phyloP scores from a whole-genome alignment of 768 basidiomycete genomes.

The Trametes elegans region DNA sequence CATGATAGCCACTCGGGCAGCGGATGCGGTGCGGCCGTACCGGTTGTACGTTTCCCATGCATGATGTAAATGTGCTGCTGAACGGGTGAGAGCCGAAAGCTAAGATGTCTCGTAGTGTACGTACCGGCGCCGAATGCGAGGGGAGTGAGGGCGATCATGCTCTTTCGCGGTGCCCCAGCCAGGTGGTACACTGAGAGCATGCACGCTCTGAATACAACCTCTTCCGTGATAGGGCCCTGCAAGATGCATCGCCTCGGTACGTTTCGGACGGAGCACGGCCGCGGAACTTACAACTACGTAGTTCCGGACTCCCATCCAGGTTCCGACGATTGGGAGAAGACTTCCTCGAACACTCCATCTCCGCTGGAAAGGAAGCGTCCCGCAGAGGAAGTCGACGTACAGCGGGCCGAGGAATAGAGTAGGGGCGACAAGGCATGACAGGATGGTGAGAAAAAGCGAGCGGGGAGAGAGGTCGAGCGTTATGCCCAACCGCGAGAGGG shows the following conservation, averaged over 20 bases:
- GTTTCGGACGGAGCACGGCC: no score
- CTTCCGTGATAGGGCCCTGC: slow-evolving; percentile 92
- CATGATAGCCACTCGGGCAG: slow-evolving; percentile 60
- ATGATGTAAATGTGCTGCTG: slow-evolving; percentile 86
- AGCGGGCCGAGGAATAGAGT: slow-evolving; percentile 78
- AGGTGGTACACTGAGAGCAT: slow-evolving; percentile 73
- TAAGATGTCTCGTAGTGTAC: slow-evolving; percentile 27
- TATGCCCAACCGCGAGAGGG: slow-evolving; percentile 41
- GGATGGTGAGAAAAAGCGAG: slow-evolving; percentile 24
- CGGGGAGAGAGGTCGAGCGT: slow-evolving; percentile 23
- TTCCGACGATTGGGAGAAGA: slow-evolving; percentile 41
- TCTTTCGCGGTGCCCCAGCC: slow-evolving; percentile 48
- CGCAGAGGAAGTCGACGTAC: slow-evolving; percentile 48
- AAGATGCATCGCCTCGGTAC: neutral
- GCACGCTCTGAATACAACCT: slow-evolving; percentile 87
- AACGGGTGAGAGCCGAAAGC: neutral
- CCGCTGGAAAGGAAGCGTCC: slow-evolving; percentile 53
- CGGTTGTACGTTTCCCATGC: slow-evolving; percentile 82
- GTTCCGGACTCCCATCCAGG: slow-evolving; percentile 68
- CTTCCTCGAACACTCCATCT: slow-evolving; percentile 44
- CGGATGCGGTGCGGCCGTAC: slow-evolving; percentile 64
- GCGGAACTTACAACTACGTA: slow-evolving; percentile 48
- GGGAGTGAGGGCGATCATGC: slow-evolving; percentile 79
- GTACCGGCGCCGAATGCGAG: slow-evolving; percentile 85
- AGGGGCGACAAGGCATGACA: slow-evolving; percentile 67